Evolutionary conservation across 306 rosid species (phyloP).

Genomic region (peach (Prunus persica)): DNA sequence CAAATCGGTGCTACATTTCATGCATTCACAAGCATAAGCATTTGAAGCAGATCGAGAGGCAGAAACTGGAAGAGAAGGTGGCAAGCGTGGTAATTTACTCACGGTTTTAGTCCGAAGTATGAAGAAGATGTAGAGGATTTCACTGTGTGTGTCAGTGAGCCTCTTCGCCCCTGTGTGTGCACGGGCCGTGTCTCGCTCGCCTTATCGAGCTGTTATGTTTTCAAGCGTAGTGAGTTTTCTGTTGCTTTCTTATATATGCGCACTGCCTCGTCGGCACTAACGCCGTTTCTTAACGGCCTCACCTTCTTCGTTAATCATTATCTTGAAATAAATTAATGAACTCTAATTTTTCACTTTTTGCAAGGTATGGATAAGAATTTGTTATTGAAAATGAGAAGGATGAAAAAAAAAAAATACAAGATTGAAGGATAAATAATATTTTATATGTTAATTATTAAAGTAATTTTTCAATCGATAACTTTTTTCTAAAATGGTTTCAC

Average conservation of each 20-base stretch:
- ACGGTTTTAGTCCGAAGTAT: conserved; percentile 53
- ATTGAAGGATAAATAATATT: too few species aligned
- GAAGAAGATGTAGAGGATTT: conserved; percentile 22
- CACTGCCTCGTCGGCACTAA: conserved; percentile 48
- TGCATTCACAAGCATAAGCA: not conserved
- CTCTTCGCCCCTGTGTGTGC: not conserved
- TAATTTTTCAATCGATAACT: too few species aligned
- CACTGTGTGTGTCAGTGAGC: not conserved
- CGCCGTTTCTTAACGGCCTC: conserved; percentile 61
- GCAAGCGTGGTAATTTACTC: conserved; percentile 33
- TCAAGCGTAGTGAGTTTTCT: conserved; percentile 17
- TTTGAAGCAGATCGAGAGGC: conserved; percentile 2
- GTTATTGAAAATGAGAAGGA: not conserved
- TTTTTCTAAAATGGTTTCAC: too few species aligned
- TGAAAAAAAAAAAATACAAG: too few species aligned
- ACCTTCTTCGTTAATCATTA: not conserved
- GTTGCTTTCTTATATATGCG: conserved; percentile 36
- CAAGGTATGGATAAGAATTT: not conserved
- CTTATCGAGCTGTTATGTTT: conserved; percentile 31
- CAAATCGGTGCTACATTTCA: conserved; percentile 26
- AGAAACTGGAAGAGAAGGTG: conserved; percentile 1
- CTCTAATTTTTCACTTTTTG: not conserved
- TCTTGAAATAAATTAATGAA: not conserved
- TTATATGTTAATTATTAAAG: too few species aligned
- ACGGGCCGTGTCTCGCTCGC: not conserved